Conservation (phyloP, 495 filamentous ascomycete genomes). For the Penicillium maclennaniae region DNA sequence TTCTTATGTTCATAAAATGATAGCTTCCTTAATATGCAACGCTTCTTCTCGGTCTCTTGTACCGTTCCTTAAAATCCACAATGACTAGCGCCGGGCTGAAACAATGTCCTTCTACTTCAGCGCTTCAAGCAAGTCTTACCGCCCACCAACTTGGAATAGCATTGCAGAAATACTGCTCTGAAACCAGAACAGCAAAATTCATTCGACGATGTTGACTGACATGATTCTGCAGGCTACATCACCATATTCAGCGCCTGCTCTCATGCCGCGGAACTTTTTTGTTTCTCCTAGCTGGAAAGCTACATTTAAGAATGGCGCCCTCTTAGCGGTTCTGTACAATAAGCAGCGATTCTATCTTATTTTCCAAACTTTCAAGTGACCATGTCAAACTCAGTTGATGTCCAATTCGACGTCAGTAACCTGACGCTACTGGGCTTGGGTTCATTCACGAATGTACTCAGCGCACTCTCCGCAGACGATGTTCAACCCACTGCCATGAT, state of each 20-base stretch:
- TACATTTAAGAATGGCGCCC: not conserved
- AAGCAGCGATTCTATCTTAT: not conserved
- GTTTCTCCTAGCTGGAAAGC: not conserved
- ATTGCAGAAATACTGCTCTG: not conserved
- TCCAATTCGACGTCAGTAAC: not conserved
- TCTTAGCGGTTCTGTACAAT: not conserved
- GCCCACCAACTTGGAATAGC: not conserved
- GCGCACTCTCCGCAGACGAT: slow-evolving; percentile 6
- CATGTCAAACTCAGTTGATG: not conserved
- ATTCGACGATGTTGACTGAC: not conserved
- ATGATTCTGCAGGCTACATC: not conserved
- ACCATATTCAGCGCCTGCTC: not conserved
- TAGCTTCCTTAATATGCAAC: not conserved
- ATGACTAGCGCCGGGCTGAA: not conserved
- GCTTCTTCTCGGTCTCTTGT: not conserved
- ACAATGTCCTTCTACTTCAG: not conserved
- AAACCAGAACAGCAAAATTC: not conserved
- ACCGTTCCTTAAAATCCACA: not conserved
- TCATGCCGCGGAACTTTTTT: not conserved
- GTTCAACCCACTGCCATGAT: slow-evolving; percentile 2
- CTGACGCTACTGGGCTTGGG: slow-evolving; percentile 4
- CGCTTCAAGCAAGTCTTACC: not conserved
- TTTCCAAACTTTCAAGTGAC: not conserved
- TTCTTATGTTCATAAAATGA: not conserved
- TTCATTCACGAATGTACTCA: not conserved